Evolutionary conservation across 345 rosid genomes (phyloP).

Genomic region (Citrus maxima): DNA sequence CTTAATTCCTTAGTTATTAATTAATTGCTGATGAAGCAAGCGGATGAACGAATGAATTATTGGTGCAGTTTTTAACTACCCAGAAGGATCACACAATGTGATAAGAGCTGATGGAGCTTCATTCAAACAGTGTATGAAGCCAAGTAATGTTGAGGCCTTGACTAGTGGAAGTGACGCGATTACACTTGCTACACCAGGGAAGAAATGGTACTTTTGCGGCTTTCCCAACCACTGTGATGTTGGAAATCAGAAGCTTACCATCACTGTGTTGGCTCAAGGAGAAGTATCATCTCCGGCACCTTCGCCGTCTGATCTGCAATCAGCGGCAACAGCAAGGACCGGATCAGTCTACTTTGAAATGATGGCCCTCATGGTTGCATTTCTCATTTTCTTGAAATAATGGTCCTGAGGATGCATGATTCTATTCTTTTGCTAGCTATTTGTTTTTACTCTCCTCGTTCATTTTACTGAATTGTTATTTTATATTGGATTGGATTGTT

Average conservation of each 20-base stretch:
- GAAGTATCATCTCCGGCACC: background rate
- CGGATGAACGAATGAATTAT: background rate
- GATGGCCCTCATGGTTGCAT: background rate
- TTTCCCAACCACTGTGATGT: conserved; percentile 20
- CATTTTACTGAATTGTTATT: background rate
- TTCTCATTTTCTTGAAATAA: background rate
- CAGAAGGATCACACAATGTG: conserved; percentile 24
- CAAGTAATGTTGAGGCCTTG: background rate
- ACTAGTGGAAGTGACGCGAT: conserved; percentile 20
- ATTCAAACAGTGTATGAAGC: conserved; percentile 20
- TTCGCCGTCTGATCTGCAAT: background rate
- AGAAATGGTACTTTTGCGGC: conserved; percentile 39
- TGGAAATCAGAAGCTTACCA: conserved; percentile 23
- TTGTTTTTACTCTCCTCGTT: background rate
- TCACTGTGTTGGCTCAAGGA: background rate
- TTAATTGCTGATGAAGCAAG: background rate
- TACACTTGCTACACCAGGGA: conserved; percentile 17
- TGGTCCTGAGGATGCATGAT: background rate
- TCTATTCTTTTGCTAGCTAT: background rate
- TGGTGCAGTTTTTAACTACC: conserved; percentile 35
- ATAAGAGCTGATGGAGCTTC: conserved; percentile 15
- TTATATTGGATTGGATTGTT: background rate
- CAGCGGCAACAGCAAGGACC: background rate
- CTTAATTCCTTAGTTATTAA: no score
- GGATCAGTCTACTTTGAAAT: background rate